Base-by-base conservation (phyloP, 1,284 basidiomycete genomes). In the Cutaneotrichosporon mucoides region DNA sequence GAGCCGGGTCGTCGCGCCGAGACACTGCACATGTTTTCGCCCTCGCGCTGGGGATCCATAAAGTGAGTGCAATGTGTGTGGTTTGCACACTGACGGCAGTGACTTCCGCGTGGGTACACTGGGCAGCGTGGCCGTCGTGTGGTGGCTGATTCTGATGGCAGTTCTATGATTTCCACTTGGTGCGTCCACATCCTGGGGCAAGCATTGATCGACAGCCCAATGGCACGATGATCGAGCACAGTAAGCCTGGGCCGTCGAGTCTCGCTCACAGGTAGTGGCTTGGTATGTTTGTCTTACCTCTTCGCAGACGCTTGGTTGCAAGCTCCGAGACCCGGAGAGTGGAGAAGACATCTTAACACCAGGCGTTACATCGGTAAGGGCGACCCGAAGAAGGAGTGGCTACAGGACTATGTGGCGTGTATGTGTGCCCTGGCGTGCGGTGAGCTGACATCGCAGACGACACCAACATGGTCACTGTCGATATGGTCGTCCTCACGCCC, bases 381-480 rank as follows among this genome's bases (percentile, higher is more conserved):
- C 15, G 59, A 62, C 37, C 57, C 62, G 6, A 53, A 55, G 13
- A 63, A 63, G 40, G 61, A 62, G 12, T 73, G 72, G 72, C 65
- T 72, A 15, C 61, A 66, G 33, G 72, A 70, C 55, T 73, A 73
- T 56, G 64, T 72, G 5, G 69, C 67, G 12, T 73, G 72, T 73
- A 49, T 24, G 24, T 24, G 24, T 24, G 24, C 24, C 24, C 24
- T 24, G 24, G 24, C 24, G 24, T 24, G 24, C 24, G 24, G 24
- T 24, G 24, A 24, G 24, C 24, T 53, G 42, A 8, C 4, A n/a
- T 51, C 24, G 24, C 24, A 65, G 64, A 65, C 56, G 53, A 65
- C 54, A 71, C 79, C 59, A 78, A 79, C 69, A 65, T 79, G 51
- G 78, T 76, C 53, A 72, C 64, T 2, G 46, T 62, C 47, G 58